These are phyloP conservation scores for Penicillium subrubescens DNA, from an alignment of 495 filamentous ascomycete species.

Conservation along the genomic window DNA sequence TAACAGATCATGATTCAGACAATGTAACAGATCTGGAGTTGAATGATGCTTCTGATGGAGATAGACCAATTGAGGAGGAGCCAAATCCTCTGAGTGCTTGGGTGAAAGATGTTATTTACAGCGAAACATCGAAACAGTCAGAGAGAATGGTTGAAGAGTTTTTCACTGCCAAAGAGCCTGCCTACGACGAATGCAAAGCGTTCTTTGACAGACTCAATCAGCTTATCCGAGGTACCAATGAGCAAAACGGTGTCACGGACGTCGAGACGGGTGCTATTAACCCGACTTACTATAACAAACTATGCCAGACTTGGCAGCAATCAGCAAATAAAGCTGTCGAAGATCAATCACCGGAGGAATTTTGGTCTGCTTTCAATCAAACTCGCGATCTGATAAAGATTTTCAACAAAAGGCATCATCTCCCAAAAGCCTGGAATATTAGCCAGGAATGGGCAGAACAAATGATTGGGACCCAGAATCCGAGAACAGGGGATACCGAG, in stretches of 20 bases:
- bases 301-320: not conserved
- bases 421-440: not conserved
- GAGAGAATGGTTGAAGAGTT: not conserved
- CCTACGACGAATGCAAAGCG: not conserved
- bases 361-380: not conserved
- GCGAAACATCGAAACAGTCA: not conserved
- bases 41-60: not conserved
- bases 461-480: not conserved
- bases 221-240: not conserved
- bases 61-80: not conserved
- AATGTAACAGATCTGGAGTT: not conserved
- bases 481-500: not conserved
- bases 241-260: not conserved
- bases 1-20: too few species aligned
- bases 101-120: not conserved
- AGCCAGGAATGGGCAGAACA: not conserved
- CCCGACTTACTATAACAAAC: not conserved
- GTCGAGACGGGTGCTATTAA: not conserved
- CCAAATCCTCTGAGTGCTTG: not conserved
- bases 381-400: not conserved
- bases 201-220: not conserved
- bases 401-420: not conserved
- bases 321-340: not conserved
- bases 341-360: not conserved
- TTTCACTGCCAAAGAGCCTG: not conserved